Evolutionary conservation across 305 asterid genomes (phyloP), one percentile per base, ranked within the genome.

Genomic region (Plantago lanceolata): DNA sequence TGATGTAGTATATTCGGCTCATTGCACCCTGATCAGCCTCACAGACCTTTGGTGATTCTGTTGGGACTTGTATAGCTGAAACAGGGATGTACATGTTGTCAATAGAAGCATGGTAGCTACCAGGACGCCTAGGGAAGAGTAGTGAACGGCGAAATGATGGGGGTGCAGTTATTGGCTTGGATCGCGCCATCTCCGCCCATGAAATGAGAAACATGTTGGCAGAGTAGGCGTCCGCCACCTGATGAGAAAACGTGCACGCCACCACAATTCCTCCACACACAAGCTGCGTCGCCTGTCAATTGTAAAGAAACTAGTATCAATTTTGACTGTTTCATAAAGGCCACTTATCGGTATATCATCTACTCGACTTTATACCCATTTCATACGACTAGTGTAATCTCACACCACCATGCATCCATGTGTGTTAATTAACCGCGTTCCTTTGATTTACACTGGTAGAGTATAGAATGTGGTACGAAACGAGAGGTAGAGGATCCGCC

Each of bases 201-300:
- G 93, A 81, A 17, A 77, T 66, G 28, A 88, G 73, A 59, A 89
- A 84, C 85, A 84, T 75, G 73, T 89, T 79, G 75, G 83, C 79
- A 15, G 96, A 84, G 76, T 82, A 77, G 49, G 90, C 95, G 64
- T 88, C 95, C 0, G 89, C 83, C 18, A 82, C 87, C 67, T 81
- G 85, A 69, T 89, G 95, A 58, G 84, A 59, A 44, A 81, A 80
- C 17, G 79, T 68, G 76, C 84, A 75, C 16, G 73, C 82, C 65
- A 81, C 82, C 78, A 81, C 82, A 17, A 81, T 0, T 37, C 86
- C 84, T 4, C 90, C 87, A 21, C 81, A 58, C 54, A 70, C 69
- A 8, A 79, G 73, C 35, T 75, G 63, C 0, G 83, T 79, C 5
- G 57, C 82, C 87, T 82, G 62, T 26, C 29, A 12, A 35, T 40